phyloP scores from a whole-genome alignment of 163 green algal genomes.

The Chlamydomonas reinhardtii region DNA sequence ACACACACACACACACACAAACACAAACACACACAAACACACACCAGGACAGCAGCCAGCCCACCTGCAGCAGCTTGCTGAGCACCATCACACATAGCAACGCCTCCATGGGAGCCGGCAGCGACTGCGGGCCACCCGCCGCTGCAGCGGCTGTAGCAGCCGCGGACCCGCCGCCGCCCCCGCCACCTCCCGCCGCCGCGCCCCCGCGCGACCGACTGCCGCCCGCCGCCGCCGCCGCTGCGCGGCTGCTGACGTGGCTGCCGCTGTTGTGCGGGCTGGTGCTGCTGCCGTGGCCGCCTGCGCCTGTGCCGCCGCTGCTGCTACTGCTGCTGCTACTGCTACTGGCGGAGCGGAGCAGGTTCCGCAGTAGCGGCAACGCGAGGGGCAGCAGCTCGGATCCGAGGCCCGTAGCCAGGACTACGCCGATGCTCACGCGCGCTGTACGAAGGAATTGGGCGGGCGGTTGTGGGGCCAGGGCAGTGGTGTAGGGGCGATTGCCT shows the following conservation, averaged over 20 bases:
- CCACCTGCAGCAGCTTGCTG: slow-evolving; percentile 32
- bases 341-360: background rate
- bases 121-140: too few species aligned
- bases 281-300: too few species aligned
- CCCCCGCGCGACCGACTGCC: background rate
- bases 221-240: background rate
- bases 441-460: background rate
- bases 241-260: slow-evolving; percentile 4
- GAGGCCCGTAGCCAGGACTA: background rate
- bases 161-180: background rate
- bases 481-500: too few species aligned
- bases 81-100: background rate
- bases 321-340: background rate
- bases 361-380: background rate
- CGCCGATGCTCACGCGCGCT: background rate
- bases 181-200: background rate
- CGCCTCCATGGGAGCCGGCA: slow-evolving; percentile 11
- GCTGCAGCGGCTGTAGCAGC: background rate
- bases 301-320: background rate
- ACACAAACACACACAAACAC: too few species aligned
- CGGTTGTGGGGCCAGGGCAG: too few species aligned
- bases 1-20: background rate
- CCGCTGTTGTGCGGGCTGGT: background rate
- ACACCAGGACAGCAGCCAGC: too few species aligned
- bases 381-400: slow-evolving; percentile 27